These are phyloP conservation scores for Lyophyllum semitale DNA, from an alignment of 768 basidiomycete genomes.

Conservation along the genomic window DNA sequence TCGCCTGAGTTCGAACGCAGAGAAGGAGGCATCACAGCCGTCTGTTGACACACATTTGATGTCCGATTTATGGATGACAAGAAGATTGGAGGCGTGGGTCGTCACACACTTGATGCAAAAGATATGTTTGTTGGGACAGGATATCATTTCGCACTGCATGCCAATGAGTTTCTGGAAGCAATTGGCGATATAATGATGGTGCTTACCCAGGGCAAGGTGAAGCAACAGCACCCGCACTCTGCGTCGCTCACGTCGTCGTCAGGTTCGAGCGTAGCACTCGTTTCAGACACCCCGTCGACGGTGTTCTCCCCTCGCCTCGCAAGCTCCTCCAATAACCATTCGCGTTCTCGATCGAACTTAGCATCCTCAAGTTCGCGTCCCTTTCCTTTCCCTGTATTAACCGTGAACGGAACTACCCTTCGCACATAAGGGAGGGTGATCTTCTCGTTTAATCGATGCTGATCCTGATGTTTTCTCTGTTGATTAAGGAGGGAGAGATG, in stretches of 20 bases:
- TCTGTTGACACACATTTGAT: conserved; percentile 54
- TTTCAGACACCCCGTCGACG: not conserved
- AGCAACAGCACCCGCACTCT: conserved; percentile 81
- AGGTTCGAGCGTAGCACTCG: not conserved
- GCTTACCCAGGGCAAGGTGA: conserved; percentile 17
- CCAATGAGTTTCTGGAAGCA: not conserved
- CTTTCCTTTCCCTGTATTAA: conserved; percentile 51
- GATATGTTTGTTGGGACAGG: conserved; percentile 75
- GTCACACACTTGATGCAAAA: conserved; percentile 71
- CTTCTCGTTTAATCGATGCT: not conserved
- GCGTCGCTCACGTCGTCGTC: not conserved
- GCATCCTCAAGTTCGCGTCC: conserved; percentile 39
- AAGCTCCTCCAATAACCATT: conserved; percentile 11
- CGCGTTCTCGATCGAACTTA: conserved; percentile 46
- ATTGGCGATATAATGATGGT: not conserved
- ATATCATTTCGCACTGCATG: conserved; percentile 65
- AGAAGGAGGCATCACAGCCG: conserved; percentile 59
- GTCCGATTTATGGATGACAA: conserved; percentile 54
- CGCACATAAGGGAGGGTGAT: conserved; percentile 31
- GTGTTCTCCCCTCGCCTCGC: not conserved
- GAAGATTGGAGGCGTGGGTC: conserved; percentile 54
- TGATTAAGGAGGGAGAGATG: conserved; percentile 43
- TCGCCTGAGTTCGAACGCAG: conserved; percentile 59
- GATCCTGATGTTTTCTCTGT: conserved; percentile 18
- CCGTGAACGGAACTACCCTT: conserved; percentile 28